phyloP scores from a whole-genome alignment of 768 basidiomycete species.

The Tulasnella calospora region DNA sequence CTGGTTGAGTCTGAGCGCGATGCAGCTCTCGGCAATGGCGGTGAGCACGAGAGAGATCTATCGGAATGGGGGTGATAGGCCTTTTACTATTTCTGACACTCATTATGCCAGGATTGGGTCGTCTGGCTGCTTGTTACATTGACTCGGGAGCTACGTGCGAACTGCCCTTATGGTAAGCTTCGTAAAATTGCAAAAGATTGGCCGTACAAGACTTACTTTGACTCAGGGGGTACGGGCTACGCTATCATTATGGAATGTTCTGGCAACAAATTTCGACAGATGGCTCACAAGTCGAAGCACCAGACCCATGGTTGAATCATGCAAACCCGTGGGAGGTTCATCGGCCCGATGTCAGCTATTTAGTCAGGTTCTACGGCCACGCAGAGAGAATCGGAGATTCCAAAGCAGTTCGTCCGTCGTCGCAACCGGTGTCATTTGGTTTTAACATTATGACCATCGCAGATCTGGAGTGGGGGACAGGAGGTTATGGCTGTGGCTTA shows the following conservation, averaged over 20 bases:
- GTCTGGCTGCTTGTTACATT: conserved; percentile 94
- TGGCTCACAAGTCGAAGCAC: conserved; percentile 70
- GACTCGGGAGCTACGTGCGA: conserved; percentile 88
- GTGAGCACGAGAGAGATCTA: background rate
- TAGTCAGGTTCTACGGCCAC: conserved; percentile 83
- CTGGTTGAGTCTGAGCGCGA: conserved; percentile 85
- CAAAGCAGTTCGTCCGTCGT: conserved; percentile 22
- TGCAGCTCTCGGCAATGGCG: conserved; percentile 91
- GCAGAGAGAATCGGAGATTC: conserved; percentile 61
- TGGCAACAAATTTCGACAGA: conserved; percentile 82
- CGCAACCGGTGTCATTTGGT: background rate
- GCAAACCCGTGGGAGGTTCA: conserved; percentile 80
- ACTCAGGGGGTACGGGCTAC: conserved; percentile 73
- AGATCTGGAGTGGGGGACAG: conserved; percentile 67
- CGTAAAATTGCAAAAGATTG: too few species aligned
- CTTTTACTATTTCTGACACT: background rate
- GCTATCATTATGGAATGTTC: conserved; percentile 90
- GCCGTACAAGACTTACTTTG: too few species aligned
- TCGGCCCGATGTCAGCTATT: conserved; percentile 76
- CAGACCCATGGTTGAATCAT: conserved; percentile 87
- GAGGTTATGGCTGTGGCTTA: conserved; percentile 92
- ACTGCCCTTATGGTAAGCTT: conserved; percentile 64
- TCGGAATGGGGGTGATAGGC: background rate
- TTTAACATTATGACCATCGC: conserved; percentile 20
- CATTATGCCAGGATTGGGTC: conserved; percentile 55